Evolutionary conservation across 768 basidiomycete species (phyloP), one percentile per base, ranked within the genome.

Genomic region (Termitomyces sp.): DNA sequence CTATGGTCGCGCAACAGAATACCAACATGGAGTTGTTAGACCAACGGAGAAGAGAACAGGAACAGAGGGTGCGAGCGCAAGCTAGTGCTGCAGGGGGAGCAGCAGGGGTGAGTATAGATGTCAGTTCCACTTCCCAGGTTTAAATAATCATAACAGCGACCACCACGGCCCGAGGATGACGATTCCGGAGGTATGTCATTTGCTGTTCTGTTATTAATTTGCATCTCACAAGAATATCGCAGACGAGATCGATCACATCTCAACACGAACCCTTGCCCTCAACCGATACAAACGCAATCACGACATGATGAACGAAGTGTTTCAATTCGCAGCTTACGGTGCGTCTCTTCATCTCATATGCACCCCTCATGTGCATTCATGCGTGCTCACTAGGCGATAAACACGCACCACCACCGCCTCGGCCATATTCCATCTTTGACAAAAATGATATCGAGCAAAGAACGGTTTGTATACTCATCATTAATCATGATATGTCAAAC

Each of bases 301-400:
- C 67, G 91, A 92, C 48, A 77, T 88, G 62, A 94, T 94, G 91
- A 88, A 88, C 68, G 88, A 88, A 47, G 87, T 94, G 1, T 92
- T 94, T 72, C 80, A 79, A 64, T 81, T 83, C 65, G 91, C 91
- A 29, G 88, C 87, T 0, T 88, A 85, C 66, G 84, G 91, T 80
- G 57, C 38, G 72, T 63, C 11, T 59, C 25, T 29, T 31, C 40
- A 59, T 63, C 14, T 34, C 8, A 31, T 2, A 14, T 40, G 32
- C 9, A 20, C 43, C 49, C 40, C 38, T 36, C 45, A 46, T 14
- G 25, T 9, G 29, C 5, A 48, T 34, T 38, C 48, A 57, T 3
- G 20, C n/a, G 10, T 43, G 9, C 6, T 43, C 17, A n/a, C 29
- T 51, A 84, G 85, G 80, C 29, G 76, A 83, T 62, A 81, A 80